Evolutionary conservation across 2,329 filamentous ascomycete species (phyloP).

Genomic region (Phialophora verrucosa): DNA sequence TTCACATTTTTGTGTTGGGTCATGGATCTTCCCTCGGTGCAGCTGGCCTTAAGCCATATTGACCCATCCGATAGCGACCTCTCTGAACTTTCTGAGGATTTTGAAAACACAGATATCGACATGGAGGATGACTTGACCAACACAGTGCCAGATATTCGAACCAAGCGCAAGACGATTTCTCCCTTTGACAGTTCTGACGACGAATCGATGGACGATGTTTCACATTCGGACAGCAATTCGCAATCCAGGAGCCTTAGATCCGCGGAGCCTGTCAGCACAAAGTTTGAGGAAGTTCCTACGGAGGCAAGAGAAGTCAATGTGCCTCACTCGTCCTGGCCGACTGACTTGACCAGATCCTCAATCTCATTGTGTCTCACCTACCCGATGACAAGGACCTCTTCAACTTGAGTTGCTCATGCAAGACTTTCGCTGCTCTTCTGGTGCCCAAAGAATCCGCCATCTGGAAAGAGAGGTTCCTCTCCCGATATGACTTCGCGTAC

Average conservation of each 20-base stretch:
- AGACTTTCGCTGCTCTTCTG: slow-evolving; percentile 39
- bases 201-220: not conserved
- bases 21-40: not conserved
- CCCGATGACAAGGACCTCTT: slow-evolving; percentile 44
- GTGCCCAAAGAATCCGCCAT: slow-evolving; percentile 42
- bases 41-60: slow-evolving; percentile 7
- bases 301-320: slow-evolving; percentile 24
- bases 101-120: slow-evolving; percentile 21
- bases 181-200: not conserved
- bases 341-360: slow-evolving; percentile 28
- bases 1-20: not conserved
- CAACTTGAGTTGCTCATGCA: slow-evolving; percentile 42
- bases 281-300: slow-evolving; percentile 29
- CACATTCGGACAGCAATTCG: not conserved
- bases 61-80: slow-evolving; percentile 26
- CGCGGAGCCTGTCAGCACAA: not conserved
- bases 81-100: slow-evolving; percentile 30
- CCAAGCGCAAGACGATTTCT: slow-evolving; percentile 16
- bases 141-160: not conserved
- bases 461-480: slow-evolving; percentile 46
- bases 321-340: not conserved
- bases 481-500: slow-evolving; percentile 44
- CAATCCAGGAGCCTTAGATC: not conserved
- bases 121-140: not conserved
- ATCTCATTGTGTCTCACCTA: slow-evolving; percentile 31